Evolutionary conservation across 2,329 filamentous ascomycete species (phyloP).

Genomic region (Cryphonectria parasitica): DNA sequence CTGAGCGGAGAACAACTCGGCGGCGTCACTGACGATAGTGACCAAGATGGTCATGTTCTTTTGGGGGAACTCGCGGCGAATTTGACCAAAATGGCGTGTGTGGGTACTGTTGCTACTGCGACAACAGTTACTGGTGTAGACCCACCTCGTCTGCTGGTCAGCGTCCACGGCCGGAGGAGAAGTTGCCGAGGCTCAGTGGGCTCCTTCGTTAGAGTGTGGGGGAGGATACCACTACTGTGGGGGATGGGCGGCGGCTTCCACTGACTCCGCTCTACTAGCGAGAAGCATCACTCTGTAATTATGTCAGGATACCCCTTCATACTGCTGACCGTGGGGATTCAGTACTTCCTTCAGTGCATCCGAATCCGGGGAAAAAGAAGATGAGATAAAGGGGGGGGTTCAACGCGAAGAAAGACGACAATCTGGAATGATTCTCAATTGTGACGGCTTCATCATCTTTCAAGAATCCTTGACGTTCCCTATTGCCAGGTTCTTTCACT

Average conservation of each 20-base stretch:
- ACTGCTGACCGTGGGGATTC: neutral
- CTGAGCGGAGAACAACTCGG: neutral
- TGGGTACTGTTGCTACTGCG: neutral
- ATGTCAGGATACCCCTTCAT: neutral
- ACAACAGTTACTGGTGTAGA: neutral
- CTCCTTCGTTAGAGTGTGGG: conserved; percentile 7
- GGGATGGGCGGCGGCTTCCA: neutral
- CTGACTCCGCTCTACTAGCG: conserved; percentile 5
- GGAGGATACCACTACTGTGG: neutral
- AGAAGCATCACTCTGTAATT: neutral
- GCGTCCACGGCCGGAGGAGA: conserved; percentile 7
- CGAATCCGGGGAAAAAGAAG: conserved; percentile 2
- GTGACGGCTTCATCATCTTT: neutral
- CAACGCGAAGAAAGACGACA: neutral
- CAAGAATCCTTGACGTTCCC: neutral
- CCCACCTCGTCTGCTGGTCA: conserved; percentile 1
- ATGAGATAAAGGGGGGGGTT: too few relatives aligned
- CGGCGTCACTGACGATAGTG: neutral
- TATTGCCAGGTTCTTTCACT: neutral
- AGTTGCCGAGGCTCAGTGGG: conserved; percentile 24
- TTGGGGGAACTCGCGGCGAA: conserved; percentile 26
- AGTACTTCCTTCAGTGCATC: neutral
- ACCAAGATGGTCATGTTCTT: neutral
- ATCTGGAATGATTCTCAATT: neutral
- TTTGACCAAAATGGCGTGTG: conserved; percentile 16